These are phyloP conservation scores for Phytopythium kandeliae DNA, from an alignment of 352 stramenopile species.

Conservation along the genomic window DNA sequence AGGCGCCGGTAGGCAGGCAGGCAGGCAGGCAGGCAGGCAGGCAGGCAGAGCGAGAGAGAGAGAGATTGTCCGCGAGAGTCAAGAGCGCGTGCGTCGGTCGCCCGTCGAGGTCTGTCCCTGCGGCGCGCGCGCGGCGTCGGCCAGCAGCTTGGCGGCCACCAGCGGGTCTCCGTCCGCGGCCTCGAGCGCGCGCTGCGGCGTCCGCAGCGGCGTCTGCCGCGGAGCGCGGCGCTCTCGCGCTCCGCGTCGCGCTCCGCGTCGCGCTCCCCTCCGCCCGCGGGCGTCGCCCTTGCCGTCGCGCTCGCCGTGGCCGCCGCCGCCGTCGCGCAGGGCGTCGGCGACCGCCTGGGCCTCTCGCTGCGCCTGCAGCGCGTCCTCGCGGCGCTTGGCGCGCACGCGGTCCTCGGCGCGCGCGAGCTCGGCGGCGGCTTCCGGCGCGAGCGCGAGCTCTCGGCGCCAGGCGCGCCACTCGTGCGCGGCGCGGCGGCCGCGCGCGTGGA, in stretches of 20 bases:
- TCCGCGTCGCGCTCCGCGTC: conserved; percentile 3
- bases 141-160: conserved; percentile 55
- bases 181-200: conserved; percentile 60
- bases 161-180: conserved; percentile 44
- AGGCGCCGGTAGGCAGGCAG: background rate
- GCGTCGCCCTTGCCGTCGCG: background rate
- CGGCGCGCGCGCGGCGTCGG: conserved; percentile 5
- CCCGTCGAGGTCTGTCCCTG: background rate
- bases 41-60: too few species aligned
- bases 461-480: conserved; percentile 41
- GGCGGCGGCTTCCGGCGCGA: conserved; percentile 1
- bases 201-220: conserved; percentile 59
- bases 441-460: background rate
- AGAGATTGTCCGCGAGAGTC: too few species aligned
- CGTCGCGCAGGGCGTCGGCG: conserved; percentile 32
- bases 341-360: conserved; percentile 48
- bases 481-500: conserved; percentile 68
- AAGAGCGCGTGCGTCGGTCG: background rate
- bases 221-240: background rate
- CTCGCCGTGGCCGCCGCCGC: conserved; percentile 6
- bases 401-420: conserved; percentile 57
- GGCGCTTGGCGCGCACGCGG: conserved; percentile 44
- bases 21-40: too few species aligned
- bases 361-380: conserved; percentile 40
- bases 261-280: conserved; percentile 15